Base-by-base conservation (phyloP, 257 asterid genomes). In the Misopates orontium region DNA sequence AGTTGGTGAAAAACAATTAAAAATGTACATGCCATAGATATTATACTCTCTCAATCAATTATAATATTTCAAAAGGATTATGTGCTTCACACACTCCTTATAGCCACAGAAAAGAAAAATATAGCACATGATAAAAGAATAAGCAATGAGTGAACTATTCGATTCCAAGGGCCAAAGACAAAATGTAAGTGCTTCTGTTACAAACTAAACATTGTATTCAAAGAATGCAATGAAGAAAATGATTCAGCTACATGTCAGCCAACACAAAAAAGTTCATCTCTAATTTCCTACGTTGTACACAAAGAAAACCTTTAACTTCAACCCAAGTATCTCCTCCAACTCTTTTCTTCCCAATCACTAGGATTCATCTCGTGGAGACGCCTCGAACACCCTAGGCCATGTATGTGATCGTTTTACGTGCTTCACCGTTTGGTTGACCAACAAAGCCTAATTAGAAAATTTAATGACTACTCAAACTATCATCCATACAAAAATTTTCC, bases 301-400 rank as follows among this genome's bases (percentile, higher is more conserved):
- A 16, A 56, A 32, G 21, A 47, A 54, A 63, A 62, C 65, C 52
- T 59, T 67, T 67, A 71, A 50, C 1, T 67, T 74, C 36, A 74
- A 74, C 48, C 75, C 28, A 58, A 67, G 68, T 60, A 71, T 65
- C 55, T 71, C 75, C 65, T 19, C 53, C 66, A 66, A 49, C n/a
- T 45, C 42, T 32, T 36, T 39, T 21, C 55, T 62, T 62, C 60
- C 47, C 19, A 16, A 56, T n/a, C 23, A 12, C 16, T 16, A 16
- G 14, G 53, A 66, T 52, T 39, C 63, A 53, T 53, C 23, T 14
- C 15, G 56, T 24, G 56, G 11, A 53, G 59, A 71, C 20, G 48
- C 73, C 62, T 2, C 36, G 36, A 2, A 7, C 3, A 28, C 36
- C 7, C 7, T 28, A 28, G 36, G 7, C 36, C 36, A 7, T 28